phyloP scores from a whole-genome alignment of 2,329 filamentous ascomycete genomes.

The Trichoderma sp. region DNA sequence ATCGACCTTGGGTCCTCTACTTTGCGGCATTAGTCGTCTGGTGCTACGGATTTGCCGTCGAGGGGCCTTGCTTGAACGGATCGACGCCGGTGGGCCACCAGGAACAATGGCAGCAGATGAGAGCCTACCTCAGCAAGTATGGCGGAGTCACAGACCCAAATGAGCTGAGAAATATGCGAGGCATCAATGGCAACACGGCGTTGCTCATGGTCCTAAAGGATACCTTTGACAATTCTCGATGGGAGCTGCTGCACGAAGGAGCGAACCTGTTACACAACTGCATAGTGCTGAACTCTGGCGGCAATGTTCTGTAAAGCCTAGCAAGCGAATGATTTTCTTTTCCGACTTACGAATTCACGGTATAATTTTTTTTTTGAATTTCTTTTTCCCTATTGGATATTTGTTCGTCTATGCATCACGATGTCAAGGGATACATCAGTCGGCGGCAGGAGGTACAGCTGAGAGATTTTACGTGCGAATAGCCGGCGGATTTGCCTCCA shows the following conservation, averaged over 20 bases:
- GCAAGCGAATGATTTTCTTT: neutral
- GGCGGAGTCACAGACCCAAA: slow-evolving; percentile 71
- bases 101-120: slow-evolving; percentile 74
- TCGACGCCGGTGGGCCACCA: slow-evolving; percentile 55
- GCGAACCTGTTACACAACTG: slow-evolving; percentile 77
- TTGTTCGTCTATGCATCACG: neutral
- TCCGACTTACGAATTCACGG: neutral
- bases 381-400: neutral
- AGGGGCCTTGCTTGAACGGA: slow-evolving; percentile 64
- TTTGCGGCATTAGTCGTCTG: slow-evolving; percentile 90
- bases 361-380: neutral
- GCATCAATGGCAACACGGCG: slow-evolving; percentile 79
- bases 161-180: slow-evolving; percentile 68
- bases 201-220: slow-evolving; percentile 78
- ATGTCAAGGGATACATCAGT: neutral
- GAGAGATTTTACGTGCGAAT: neutral
- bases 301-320: slow-evolving; percentile 26
- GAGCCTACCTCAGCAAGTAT: slow-evolving; percentile 68
- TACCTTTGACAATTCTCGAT: slow-evolving; percentile 77
- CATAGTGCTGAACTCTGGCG: slow-evolving; percentile 48
- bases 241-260: slow-evolving; percentile 89
- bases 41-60: slow-evolving; percentile 89
- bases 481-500: slow-evolving; percentile 2
- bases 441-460: neutral
- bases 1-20: slow-evolving; percentile 93